Evolutionary conservation across 306 rosid species (phyloP), one percentile per base, ranked within the genome.

Genomic region (Sindora glabra): DNA sequence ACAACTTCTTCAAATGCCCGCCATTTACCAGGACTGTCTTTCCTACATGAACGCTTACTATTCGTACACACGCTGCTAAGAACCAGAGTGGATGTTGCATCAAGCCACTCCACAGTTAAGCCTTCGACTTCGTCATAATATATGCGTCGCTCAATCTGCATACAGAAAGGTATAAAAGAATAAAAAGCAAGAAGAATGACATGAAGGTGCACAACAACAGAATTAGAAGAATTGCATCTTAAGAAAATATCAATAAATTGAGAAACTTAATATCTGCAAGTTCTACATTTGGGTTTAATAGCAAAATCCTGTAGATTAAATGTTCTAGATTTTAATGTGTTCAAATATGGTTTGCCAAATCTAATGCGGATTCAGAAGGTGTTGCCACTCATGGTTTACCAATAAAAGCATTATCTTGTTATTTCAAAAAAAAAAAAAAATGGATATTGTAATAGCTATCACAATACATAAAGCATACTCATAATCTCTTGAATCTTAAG

Each of bases 1-100:
- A 79, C 85, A 69, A 57, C 76, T 49, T 89, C 94, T 61, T 83
- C 95, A 51, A 89, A 59, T 14, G 83, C 68, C 81, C 81, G 89
- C 82, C 78, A 83, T 56, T 71, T 88, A 64, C 81, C 75, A 42
- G 79, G 44, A 68, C 71, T 26, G 11, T 82, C 89, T 74, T 82
- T 79, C 74, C 76, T 73, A 50, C 36, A 15, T 1, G 59, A 13
- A 56, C 49, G 77, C 49, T 62, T 75, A 65, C n/a, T n/a, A n/a
- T 60, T 70, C 38, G 74, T 53, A 71, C 45, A 30, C 16, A 82
- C 60, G 41, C 23, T 64, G 41, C 23, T 64, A 58, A 82, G 80
- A 64, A 82, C 82, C 80, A 82, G 47, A 23, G 82, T 59, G 58
- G 88, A 78, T 15, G 88, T 75, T 23, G 75, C 57, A 5, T 78